Evolutionary conservation across 2,329 filamentous ascomycete species (phyloP), one percentile per base, ranked within the genome.

Genomic region (Hymenotorrendiella dingleyae): DNA sequence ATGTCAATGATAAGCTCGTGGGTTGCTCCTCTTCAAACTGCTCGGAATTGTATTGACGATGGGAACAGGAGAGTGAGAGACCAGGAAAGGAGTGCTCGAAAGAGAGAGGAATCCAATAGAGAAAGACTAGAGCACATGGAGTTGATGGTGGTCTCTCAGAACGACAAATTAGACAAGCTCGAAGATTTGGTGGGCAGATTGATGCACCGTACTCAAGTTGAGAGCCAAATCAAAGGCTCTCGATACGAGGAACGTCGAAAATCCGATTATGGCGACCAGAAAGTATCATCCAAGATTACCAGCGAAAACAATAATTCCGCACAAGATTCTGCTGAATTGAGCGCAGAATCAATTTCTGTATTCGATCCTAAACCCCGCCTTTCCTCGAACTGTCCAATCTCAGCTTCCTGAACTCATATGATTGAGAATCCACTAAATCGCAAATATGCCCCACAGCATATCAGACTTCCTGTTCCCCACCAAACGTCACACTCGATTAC

Each of bases 401-500:
- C n/a, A n/a, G n/a, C n/a, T n/a, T n/a, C n/a, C n/a, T n/a, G 27
- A 36, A 19, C 4, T 36, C 43, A 61, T 23, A 56, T 27, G 33
- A 56, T 53, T 8, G 47, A 47, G 46, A 56, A 62, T 12, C 47
- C 50, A 3, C 54, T 48, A 5, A 37, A 38, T 42, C 55, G 58
- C 36, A 60, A 37, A 36, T 52, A 62, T 6, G 42, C 40, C 9
- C 40, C 43, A 48, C 58, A 60, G 20, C 45, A 43, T 10, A 58
- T 52, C 26, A 82, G 59, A 51, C 78, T 82, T 10, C 64, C 53
- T 1, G 82, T 67, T 0, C 85, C 86, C 57, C 76, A 80, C 0
- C 71, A 58, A 29, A 94, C 68, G 42, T 87, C 75, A 66, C 96
- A 74, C 67, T 98, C 93, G 35, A 97, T 74, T 17, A 97, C 82